Conservation (phyloP, 2,329 filamentous ascomycete genomes). For the Talaromyces sp. region DNA sequence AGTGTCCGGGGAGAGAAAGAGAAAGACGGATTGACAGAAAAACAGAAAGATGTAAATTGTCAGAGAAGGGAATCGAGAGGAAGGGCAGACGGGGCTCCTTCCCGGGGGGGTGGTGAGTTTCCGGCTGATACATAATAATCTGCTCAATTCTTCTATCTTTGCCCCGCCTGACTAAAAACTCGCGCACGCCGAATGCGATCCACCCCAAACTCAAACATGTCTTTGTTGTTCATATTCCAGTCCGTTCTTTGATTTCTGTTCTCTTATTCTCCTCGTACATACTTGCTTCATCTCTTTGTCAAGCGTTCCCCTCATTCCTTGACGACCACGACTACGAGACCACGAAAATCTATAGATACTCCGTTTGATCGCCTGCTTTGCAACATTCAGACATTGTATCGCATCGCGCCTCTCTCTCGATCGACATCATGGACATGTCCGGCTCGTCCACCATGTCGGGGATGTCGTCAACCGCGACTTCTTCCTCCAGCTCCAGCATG, state of each 20-base stretch:
- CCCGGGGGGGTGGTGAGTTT: neutral
- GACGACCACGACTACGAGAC: neutral
- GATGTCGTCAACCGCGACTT: slow-evolving; percentile 5
- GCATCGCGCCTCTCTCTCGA: neutral
- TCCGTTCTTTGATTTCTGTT: neutral
- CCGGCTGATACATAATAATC: slow-evolving; percentile 2
- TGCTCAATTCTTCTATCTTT: slow-evolving; percentile 5
- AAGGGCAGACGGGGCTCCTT: neutral
- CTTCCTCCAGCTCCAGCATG: slow-evolving; percentile 16
- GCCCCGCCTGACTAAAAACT: slow-evolving; percentile 9
- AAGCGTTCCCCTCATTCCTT: neutral
- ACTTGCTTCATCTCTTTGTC: neutral
- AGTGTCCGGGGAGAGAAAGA: neutral
- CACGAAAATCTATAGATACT: neutral
- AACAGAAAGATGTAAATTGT: no score
- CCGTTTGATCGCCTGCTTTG: neutral
- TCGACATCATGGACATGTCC: slow-evolving; percentile 7
- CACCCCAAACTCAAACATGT: neutral
- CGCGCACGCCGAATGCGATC: slow-evolving; percentile 12
- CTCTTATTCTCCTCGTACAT: neutral
- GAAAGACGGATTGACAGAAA: no score
- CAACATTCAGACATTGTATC: neutral
- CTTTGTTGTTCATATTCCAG: neutral
- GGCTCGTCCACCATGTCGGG: neutral
- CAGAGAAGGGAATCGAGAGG: neutral